These are phyloP conservation scores for Syzygium oleosum DNA, from an alignment of 345 rosid species.

Conservation along the genomic window DNA sequence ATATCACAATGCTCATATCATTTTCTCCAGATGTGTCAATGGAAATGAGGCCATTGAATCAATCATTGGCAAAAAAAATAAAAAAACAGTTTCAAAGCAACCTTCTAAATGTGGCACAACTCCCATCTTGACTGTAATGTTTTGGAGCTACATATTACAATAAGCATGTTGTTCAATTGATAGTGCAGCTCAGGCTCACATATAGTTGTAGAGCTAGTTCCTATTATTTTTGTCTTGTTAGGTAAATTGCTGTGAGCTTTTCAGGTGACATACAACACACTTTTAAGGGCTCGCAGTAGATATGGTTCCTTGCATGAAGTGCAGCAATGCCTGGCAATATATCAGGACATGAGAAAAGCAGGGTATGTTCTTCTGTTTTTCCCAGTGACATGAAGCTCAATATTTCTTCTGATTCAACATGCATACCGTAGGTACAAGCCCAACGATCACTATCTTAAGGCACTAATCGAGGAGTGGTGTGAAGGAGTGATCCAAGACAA, in stretches of 20 bases:
- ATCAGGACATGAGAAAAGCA: conserved; percentile 86
- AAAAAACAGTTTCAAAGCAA: not conserved
- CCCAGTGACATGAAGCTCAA: not conserved
- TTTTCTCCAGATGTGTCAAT: not conserved
- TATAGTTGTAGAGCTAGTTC: not conserved
- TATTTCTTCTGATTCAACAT: not conserved
- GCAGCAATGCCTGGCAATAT: conserved; percentile 77
- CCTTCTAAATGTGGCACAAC: not conserved
- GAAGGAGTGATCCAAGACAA: conserved; percentile 77
- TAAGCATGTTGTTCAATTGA: not conserved
- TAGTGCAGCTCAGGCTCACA: not conserved
- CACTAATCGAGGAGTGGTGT: conserved; percentile 90
- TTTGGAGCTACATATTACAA: not conserved
- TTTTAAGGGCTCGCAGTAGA: conserved; percentile 66
- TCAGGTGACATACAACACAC: conserved; percentile 88
- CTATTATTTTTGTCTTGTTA: not conserved
- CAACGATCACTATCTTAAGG: conserved; percentile 76
- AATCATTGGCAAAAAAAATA: not conserved
- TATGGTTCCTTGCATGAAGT: conserved; percentile 83
- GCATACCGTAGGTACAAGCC: conserved; percentile 53
- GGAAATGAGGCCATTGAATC: not conserved
- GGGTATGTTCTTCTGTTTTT: conserved; percentile 40
- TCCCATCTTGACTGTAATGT: not conserved
- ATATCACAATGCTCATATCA: not conserved
- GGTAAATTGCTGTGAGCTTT: not conserved